Evolutionary conservation across 805 yeast species (phyloP).

Genomic region (Candida coquimbonensis): DNA sequence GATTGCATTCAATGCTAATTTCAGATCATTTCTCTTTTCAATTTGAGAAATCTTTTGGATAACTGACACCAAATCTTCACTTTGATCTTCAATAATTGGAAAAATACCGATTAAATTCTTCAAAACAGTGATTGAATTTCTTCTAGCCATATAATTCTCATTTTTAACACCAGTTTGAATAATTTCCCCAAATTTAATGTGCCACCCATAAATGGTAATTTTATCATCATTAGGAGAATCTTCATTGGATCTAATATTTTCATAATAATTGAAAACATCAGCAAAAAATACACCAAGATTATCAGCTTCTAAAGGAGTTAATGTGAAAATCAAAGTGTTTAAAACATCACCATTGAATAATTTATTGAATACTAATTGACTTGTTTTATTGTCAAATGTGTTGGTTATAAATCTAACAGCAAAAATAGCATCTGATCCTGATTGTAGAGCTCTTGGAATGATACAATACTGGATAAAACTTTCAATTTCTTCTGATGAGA

Average conservation of each 20-base stretch:
- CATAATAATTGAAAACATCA: constrained; percentile 43
- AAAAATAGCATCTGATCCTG: constrained; percentile 77
- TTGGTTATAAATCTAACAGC: constrained; percentile 53
- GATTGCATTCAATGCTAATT: constrained; percentile 67
- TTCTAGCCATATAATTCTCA: constrained; percentile 66
- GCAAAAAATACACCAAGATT: constrained; percentile 70
- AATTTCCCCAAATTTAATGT: constrained; percentile 35
- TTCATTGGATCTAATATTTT: constrained; percentile 35
- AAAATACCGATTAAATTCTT: constrained; percentile 56
- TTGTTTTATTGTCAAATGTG: constrained; percentile 36
- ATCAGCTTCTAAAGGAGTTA: constrained; percentile 74
- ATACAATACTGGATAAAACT: constrained; percentile 56
- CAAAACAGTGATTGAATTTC: constrained; percentile 73
- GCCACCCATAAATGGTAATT: constrained; percentile 45
- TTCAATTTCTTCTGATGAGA: constrained; percentile 17
- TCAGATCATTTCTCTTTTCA: constrained; percentile 76
- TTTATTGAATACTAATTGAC: constrained; percentile 34
- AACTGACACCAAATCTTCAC: constrained; percentile 40
- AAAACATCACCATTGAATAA: constrained; percentile 45
- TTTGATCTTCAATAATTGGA: constrained; percentile 65
- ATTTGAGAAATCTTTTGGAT: constrained; percentile 40
- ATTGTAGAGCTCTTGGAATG: constrained; percentile 69
- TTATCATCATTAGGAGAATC: constrained; percentile 26
- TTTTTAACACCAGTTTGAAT: constrained; percentile 25
- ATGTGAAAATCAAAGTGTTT: constrained; percentile 55